Evolutionary conservation across 2,329 filamentous ascomycete species (phyloP), one percentile per base, ranked within the genome.

Genomic region (Ophiosphaerella korrae): DNA sequence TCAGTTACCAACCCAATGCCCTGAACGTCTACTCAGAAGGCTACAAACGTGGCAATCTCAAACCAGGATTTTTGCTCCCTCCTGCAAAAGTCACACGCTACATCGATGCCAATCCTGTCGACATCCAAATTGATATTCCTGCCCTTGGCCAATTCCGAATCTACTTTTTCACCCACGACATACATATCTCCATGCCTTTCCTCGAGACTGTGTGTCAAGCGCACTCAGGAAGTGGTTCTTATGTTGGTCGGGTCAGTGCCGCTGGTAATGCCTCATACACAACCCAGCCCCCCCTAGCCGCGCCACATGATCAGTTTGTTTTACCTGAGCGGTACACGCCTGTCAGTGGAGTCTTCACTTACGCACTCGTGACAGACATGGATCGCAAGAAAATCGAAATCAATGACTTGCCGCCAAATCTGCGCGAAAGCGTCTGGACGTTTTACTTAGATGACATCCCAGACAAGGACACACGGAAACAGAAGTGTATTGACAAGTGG

Each of bases 41-140:
- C 1, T 77, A 76, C 38, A 81, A 77, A 76, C 83, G 57, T 71
- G 69, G 75, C 34, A 42, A 52, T 50, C 63, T 82, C 0, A 72
- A 63, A 23, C 72, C 75, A 7, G 75, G 75, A 3, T 75, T 65
- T 47, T 65, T 84, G 18, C 77, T 89, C 23, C 82, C 85, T 3
- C 88, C 88, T 2, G 86, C 86, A 35, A 88, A 84, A 71, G 88
- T 87, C 14, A 88, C 87, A 0, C 82, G 89, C 24, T 91, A 88
- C 66, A 82, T 91, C 44, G 89, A 92, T 71, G 86, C 88, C 3
- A 92, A 92, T 62, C 88, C 88, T 0, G 84, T 92, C 36, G 86
- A 92, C 60, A 77, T 92, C 24, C 88, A 92, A 67, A 83, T 90
- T 5, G 89, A 92, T 64, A 89, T 92, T 38, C 89, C 89, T 1